Conservation (phyloP, 1,139 yeast species). For the Candida sanyaensis region DNA sequence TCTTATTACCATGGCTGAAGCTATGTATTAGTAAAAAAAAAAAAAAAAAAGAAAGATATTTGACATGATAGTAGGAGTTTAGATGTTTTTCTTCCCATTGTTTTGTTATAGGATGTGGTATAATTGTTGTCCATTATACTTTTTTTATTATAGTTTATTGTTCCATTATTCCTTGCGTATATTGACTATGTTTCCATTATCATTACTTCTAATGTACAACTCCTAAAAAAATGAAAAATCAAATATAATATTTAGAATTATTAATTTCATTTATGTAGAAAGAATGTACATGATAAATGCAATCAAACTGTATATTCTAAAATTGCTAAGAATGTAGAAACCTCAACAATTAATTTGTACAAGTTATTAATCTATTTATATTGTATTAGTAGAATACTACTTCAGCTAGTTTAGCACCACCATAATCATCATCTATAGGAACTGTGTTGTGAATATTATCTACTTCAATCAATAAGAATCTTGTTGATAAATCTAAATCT, state of each 20-base stretch:
- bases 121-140: background rate
- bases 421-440: constrained; percentile 31
- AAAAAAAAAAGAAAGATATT: background rate
- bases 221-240: too few species aligned
- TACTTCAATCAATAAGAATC: constrained; percentile 53
- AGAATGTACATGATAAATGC: background rate
- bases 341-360: background rate
- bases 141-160: background rate
- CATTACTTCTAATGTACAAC: background rate
- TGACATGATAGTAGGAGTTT: too few species aligned
- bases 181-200: background rate
- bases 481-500: constrained; percentile 30
- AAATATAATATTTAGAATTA: background rate
- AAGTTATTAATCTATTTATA: background rate
- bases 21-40: constrained; percentile 25
- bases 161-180: background rate
- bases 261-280: too few species aligned
- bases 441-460: constrained; percentile 45
- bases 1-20: constrained; percentile 74
- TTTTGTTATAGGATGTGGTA: background rate
- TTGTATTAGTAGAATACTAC: constrained; percentile 37
- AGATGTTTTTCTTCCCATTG: background rate
- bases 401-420: constrained; percentile 63
- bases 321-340: background rate
- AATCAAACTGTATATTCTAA: constrained; percentile 1